Evolutionary conservation across 345 rosid genomes (phyloP), one percentile per base, ranked within the genome.

Genomic region (Linum tenue): DNA sequence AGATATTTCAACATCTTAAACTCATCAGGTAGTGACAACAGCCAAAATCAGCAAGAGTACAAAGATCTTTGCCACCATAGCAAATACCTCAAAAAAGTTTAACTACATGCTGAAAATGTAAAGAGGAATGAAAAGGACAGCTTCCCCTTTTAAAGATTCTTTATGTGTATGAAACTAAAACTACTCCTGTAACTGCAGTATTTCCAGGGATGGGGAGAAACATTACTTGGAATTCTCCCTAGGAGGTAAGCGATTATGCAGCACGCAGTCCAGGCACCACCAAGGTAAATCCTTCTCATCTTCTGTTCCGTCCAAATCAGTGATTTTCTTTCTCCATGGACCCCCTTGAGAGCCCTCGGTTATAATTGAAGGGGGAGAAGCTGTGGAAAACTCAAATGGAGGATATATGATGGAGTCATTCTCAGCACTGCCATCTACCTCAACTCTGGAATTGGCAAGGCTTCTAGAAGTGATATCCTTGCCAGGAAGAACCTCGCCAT

Each of bases 291-390:
- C 98, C 75, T 95, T 95, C 12, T 95, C 98, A 70, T 95, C 94
- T 75, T 95, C 98, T 12, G 85, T 82, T 78, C 97, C 98, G 67
- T 84, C 88, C 67, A 89, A 83, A 68, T 89, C 97, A 7, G 90
- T 82, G 67, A 87, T 83, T 79, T 86, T 91, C 81, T 89, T 95
- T 79, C 99, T 95, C 99, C 99, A 91, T 3, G 87, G 94, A 43
- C 96, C 96, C 59, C 98, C 99, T 75, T 89, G 98, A 73, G 97
- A 82, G 56, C 99, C 99, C 79, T 95, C 99, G 0, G 99, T 89
- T 56, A 91, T 82, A 67, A 95, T 83, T 17, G 99, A 95, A 73
- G 99, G 98, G 62, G 97, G 89, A 37, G 89, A 86, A 70, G 67
- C 74, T 3, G 84, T 78, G 60, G 97, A 85, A 81, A 95, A 95